Conservation (phyloP, 1,139 yeast species). For the Blastobotrys aristatus region DNA sequence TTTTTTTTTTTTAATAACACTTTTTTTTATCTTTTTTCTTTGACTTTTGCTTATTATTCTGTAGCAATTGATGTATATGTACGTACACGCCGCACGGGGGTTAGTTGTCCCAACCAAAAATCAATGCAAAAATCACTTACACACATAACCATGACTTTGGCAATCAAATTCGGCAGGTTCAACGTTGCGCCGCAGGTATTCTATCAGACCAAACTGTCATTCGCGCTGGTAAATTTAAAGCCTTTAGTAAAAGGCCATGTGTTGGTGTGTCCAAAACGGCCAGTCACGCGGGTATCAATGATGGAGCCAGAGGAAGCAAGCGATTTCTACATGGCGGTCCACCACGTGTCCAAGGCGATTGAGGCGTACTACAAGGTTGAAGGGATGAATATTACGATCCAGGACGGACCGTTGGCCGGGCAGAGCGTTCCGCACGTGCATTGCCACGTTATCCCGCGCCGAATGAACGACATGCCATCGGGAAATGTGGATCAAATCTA, state of each 20-base stretch:
- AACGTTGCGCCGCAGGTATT: slow-evolving; percentile 60
- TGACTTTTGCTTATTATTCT: background rate
- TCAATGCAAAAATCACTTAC: background rate
- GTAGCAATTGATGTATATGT: background rate
- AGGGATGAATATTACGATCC: slow-evolving; percentile 80
- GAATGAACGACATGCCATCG: slow-evolving; percentile 46
- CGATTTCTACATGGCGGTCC: slow-evolving; percentile 79
- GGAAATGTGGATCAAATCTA: slow-evolving; percentile 64
- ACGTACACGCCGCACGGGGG: slow-evolving; percentile 5
- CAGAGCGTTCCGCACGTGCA: slow-evolving; percentile 92
- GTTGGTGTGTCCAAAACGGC: slow-evolving; percentile 73
- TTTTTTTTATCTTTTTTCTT: background rate
- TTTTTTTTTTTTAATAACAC: too few relatives aligned
- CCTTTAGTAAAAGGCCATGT: slow-evolving; percentile 92
- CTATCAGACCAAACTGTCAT: slow-evolving; percentile 40
- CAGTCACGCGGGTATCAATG: slow-evolving; percentile 60
- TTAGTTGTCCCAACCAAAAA: too few relatives aligned
- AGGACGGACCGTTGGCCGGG: slow-evolving; percentile 95
- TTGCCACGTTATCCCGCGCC: slow-evolving; percentile 85
- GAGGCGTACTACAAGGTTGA: slow-evolving; percentile 66
- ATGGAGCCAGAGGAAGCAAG: slow-evolving; percentile 63
- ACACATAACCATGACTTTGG: background rate
- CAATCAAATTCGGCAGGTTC: slow-evolving; percentile 35
- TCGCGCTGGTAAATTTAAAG: slow-evolving; percentile 80
- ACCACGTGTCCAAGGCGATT: slow-evolving; percentile 61